Base-by-base conservation (phyloP, 345 rosid species). In the Euphorbia pulcherrima region DNA sequence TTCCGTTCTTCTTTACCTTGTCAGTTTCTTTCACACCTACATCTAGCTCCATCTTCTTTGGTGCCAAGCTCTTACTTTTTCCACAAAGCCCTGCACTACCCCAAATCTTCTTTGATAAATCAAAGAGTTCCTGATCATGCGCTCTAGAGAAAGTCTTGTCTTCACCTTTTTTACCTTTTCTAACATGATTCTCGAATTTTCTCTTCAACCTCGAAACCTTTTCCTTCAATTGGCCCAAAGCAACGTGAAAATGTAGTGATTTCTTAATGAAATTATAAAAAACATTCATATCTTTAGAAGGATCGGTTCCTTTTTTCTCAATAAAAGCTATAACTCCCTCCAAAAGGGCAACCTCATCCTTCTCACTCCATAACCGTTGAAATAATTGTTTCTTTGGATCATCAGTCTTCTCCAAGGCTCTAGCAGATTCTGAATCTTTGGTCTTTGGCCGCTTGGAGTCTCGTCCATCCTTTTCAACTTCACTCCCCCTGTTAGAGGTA, bases 351-450 rank as follows among this genome's bases (percentile, higher is more conserved):
- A 83, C 69, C 51, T 82, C 90, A 65, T 86, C 86, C 0, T 75
- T 76, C 72, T 83, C 86, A 26, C 83, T 83, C 76, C 83, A 83
- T 51, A 81, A 37, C 8, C 87, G 65, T 65, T 81, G 87, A 27
- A 84, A 84, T 62, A 81, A 69, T 47, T 63, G 78, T 59, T 74
- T 75, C 72, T 81, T 83, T 0, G 74, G 68, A 14, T 83, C 87
- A 37, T 83, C 84, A 0, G 66, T 0, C 66, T 62, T 62, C 30
- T 62, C 52, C 23, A 14, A 50, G 7, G 10, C 53, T 40, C 66
- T 53, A 62, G 24, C 33, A 4, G 53, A 24, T 7, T 65, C 81
- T 78, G 4, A 68, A 61, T 24, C 52, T 41, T 70, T 74, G 23
- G 56, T 80, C 78, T 60, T 66, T 20, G 29, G 20, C 55, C 68